A percentile compares a stretch with the other conserved stretches of the same genome.
Conservation (phyloP, 2,329 filamentous ascomycete species). For the Aspergillus texensis region DNA sequence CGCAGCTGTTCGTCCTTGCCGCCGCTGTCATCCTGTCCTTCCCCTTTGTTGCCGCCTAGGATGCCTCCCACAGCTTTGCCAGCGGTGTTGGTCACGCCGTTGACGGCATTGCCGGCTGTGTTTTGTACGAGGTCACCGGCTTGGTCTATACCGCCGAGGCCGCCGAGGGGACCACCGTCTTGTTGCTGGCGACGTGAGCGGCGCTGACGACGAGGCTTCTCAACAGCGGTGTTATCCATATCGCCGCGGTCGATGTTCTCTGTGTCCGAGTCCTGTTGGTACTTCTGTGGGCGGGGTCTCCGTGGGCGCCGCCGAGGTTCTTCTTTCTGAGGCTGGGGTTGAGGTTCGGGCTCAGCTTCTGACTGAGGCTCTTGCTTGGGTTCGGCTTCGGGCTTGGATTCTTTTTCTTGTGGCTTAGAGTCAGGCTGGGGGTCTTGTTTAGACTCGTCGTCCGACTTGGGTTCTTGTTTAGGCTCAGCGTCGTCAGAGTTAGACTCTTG, state of each 20-base stretch:
- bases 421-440: constrained; percentile 34
- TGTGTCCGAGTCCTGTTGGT: constrained; percentile 50
- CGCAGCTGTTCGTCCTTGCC: constrained; percentile 49
- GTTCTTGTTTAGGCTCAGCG: constrained; percentile 18
- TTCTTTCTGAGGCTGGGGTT: constrained; percentile 46
- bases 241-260: constrained; percentile 59
- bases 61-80: constrained; percentile 47
- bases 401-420: constrained; percentile 39
- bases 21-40: constrained; percentile 42
- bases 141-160: constrained; percentile 60
- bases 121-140: constrained; percentile 58
- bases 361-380: constrained; percentile 40
- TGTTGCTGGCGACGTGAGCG: constrained; percentile 53
- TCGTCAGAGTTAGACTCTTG: constrained; percentile 1
- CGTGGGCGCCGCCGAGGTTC: constrained; percentile 8
- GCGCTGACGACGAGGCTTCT: constrained; percentile 56
- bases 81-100: constrained; percentile 40
- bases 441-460: constrained; percentile 26
- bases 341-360: constrained; percentile 39
- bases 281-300: constrained; percentile 31
- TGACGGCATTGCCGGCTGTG: constrained; percentile 51
- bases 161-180: constrained; percentile 44
- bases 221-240: constrained; percentile 48
- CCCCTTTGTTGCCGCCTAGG: constrained; percentile 32
- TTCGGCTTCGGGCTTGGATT: constrained; percentile 12